Evolutionary conservation across 2,329 filamentous ascomycete genomes (phyloP).

Genomic region (Aspergillus fischeri): DNA sequence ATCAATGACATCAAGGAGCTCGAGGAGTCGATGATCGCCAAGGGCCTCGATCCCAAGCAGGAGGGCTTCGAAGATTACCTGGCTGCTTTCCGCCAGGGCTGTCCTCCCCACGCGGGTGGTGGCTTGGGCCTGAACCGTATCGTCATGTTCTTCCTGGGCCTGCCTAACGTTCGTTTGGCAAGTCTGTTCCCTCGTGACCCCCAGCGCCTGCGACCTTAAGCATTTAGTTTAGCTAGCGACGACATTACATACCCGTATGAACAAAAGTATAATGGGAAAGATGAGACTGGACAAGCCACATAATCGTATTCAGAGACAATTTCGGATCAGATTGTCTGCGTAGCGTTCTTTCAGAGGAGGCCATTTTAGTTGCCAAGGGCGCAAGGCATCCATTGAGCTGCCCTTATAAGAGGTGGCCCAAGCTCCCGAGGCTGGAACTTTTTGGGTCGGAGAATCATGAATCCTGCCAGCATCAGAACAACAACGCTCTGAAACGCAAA

Average conservation of each 20-base stretch:
- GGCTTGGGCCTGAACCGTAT: slow-evolving; percentile 64
- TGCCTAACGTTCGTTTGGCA: slow-evolving; percentile 60
- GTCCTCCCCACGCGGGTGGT: slow-evolving; percentile 61
- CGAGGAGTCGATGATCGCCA: slow-evolving; percentile 54
- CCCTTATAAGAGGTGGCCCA: slow-evolving; percentile 15
- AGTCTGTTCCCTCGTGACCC: slow-evolving; percentile 64
- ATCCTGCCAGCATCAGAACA: slow-evolving; percentile 3
- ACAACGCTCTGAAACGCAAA: not conserved
- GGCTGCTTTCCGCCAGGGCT: slow-evolving; percentile 61
- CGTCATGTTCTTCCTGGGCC: slow-evolving; percentile 62
- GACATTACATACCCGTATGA: slow-evolving; percentile 3
- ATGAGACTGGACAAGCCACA: slow-evolving; percentile 8
- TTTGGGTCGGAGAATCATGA: not conserved
- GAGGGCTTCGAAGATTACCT: slow-evolving; percentile 62
- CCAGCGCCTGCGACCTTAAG: slow-evolving; percentile 46
- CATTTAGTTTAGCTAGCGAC: not conserved
- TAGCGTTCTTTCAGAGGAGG: not conserved
- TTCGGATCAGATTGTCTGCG: not conserved
- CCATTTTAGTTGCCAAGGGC: not conserved
- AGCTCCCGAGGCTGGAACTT: slow-evolving; percentile 16
- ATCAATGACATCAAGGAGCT: slow-evolving; percentile 60
- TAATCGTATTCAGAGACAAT: not conserved
- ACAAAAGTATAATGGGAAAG: slow-evolving; percentile 13
- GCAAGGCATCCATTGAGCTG: not conserved
- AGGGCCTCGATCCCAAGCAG: slow-evolving; percentile 56